A percentile compares a stretch with the other conserved stretches of the same genome.
These are phyloP conservation scores for Lizanozyma gosingica DNA, from an alignment of 1,139 yeast species.

Conservation along the genomic window DNA sequence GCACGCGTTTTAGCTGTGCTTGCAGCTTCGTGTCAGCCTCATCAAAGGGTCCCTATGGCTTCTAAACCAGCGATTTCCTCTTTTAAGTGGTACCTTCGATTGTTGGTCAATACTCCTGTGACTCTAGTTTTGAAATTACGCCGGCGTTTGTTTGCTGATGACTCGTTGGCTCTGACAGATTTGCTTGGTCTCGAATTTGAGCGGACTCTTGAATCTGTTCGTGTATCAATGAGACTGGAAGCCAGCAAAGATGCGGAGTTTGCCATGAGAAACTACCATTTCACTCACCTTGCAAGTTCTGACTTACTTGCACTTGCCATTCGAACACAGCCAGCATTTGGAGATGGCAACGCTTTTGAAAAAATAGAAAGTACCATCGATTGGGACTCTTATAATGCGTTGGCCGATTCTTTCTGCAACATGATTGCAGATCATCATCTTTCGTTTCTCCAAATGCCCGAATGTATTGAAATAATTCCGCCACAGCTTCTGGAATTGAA, in stretches of 20 bases:
- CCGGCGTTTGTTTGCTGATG: not conserved
- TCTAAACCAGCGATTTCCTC: not conserved
- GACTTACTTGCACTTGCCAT: constrained; percentile 25
- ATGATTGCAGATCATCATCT: not conserved
- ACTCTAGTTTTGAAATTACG: not conserved
- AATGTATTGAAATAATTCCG: not conserved
- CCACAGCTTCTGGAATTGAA: not conserved
- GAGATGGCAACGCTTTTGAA: constrained; percentile 1
- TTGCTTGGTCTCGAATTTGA: not conserved
- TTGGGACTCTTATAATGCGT: not conserved
- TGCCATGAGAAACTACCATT: constrained; percentile 18
- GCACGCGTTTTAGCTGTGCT: not conserved
- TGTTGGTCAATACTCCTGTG: not conserved
- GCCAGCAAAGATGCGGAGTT: not conserved
- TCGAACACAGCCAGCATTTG: constrained; percentile 6
- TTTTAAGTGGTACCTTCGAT: not conserved
- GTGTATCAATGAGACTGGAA: not conserved
- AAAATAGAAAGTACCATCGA: constrained; percentile 2
- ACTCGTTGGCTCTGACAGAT: not conserved
- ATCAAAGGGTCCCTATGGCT: not conserved
- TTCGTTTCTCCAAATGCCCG: not conserved
- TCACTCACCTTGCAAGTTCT: constrained; percentile 18
- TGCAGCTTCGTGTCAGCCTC: not conserved
- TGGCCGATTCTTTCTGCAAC: not conserved
- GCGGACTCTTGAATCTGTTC: not conserved